Percentiles rank a stretch among this genome's conserved stretches.
Conservation (phyloP, 495 filamentous ascomycete genomes). For the Aspergillus ellipticus region DNA sequence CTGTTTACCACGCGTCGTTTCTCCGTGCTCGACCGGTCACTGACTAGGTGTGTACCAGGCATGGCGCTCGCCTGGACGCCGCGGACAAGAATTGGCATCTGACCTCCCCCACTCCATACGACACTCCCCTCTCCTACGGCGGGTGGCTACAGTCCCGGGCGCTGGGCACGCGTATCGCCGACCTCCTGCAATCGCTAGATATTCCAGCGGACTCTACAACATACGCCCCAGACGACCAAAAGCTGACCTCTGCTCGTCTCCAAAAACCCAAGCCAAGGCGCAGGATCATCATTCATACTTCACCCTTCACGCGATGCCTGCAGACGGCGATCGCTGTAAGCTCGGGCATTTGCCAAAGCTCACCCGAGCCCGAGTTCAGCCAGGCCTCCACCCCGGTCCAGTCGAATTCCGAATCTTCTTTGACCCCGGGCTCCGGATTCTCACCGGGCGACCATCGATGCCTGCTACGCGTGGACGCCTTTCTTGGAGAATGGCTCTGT, state of each 20-base stretch:
- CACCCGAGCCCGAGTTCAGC: conserved; percentile 16
- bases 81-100: conserved; percentile 94
- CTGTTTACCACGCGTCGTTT: conserved; percentile 17
- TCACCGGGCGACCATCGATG: conserved; percentile 22
- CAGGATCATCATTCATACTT: conserved; percentile 82
- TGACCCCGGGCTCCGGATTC: neutral
- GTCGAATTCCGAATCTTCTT: conserved; percentile 1
- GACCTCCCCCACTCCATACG: conserved; percentile 91
- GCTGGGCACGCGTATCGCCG: conserved; percentile 74
- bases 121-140: conserved; percentile 90
- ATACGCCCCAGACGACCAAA: conserved; percentile 15
- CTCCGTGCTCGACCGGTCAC: neutral
- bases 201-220: conserved; percentile 15
- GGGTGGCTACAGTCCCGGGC: conserved; percentile 84
- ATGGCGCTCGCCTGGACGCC: conserved; percentile 88
- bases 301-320: conserved; percentile 87
- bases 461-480: conserved; percentile 76
- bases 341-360: conserved; percentile 75
- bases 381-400: neutral
- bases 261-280: conserved; percentile 17
- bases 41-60: conserved; percentile 48
- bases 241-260: conserved; percentile 14
- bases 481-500: conserved; percentile 92
- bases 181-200: conserved; percentile 54
- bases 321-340: conserved; percentile 90